Base-by-base conservation (phyloP, 176 grass and related monocot species). In the Cocos nucifera region DNA sequence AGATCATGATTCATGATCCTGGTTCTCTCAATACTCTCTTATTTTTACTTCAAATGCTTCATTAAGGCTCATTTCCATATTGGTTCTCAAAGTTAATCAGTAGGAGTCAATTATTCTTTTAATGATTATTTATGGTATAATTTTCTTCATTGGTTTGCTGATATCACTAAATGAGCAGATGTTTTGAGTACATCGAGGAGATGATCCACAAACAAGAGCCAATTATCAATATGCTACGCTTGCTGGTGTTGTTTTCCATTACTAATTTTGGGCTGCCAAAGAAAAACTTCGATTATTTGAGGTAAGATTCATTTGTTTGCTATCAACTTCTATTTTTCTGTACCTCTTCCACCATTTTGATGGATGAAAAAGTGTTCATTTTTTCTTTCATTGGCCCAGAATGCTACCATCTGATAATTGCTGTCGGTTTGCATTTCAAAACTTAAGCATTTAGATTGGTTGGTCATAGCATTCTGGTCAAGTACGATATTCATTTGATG, bases 171-270 rank as follows among this genome's bases (percentile, higher is more conserved):
- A 77, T 71, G 30, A 4, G 17, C 83, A 95, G 91, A 82, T 97
- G 87, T 67, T 90, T 91, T 39, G 87, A 97, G 75, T 97, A 88
- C 72, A 97, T 97, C 17, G 92, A 97, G 70, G 92, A 90, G 73
- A 90, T 97, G 81, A 80, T 97, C 69, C 92, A 97, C 55, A 97
- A 97, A 66, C 92, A 97, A 59, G 92, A 97, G 69, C 55, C 87
- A 59, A 82, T 97, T 78, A 78, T 75, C 67, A 97, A 76, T 25
- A 76, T 91, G 16, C 80, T 97, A 61, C 92, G 87, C 35, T 78
- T 97, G 78, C 69, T 91, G 62, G 86, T 97, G 18, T 79, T 97
- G 62, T 80, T 97, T 53, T 97, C 92, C 20, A 82, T 91, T 81
- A 97, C 87, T 69, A 97, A 91, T 80, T 63, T 69, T 73, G 92